Evolutionary conservation across 2,329 filamentous ascomycete species (phyloP), one percentile per base, ranked within the genome.

Genomic region (Capronia americana): DNA sequence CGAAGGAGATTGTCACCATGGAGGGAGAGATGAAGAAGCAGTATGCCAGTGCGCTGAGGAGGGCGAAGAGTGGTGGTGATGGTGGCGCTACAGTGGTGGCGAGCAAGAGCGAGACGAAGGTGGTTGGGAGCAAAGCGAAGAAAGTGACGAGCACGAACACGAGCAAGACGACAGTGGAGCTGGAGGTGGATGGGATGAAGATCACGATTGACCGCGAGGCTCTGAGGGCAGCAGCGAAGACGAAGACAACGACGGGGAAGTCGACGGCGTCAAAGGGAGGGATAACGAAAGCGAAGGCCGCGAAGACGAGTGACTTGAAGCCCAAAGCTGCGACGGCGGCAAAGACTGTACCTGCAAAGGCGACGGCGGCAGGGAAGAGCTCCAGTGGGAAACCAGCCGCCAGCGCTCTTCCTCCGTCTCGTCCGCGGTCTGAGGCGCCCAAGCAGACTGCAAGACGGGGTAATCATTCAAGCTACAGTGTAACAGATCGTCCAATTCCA

Each of bases 1-100:
- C 87, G 0, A 55, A 74, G 0, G 74, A 81, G 55, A 78, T 89
- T 17, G 67, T 73, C 57, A 81, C 79, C 61, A 65, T 88, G 28
- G 86, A 89, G 75, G 70, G 73, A 1, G 81, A 84, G 57, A 73
- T 89, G 75, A 88, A 85, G 78, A 87, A 83, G 69, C 82, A 88
- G 66, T 88, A 85, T 56, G 65, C 61, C 10, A 46, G 57, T n/a
- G 26, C 54, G 80, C 78, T 78, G 1, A 82, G 81, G 67, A 81
- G 79, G 26, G 81, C 85, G 34, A 67, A 70, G 41, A 57, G 23
- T 20, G 71, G 17, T n/a, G 38, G 14, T 41, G 34, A 12, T 14
- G 34, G 34, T 38, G 32, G 32, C 4, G 64, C 48, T 51, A 69
- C 23, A 11, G 50, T 28, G 7, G 24, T 61, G 14, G 57, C 57